Percentiles rank a stretch among this genome's conserved stretches.
These are phyloP conservation scores for Sinapis alba DNA, from an alignment of 441 rosid genomes.

Conservation along the genomic window DNA sequence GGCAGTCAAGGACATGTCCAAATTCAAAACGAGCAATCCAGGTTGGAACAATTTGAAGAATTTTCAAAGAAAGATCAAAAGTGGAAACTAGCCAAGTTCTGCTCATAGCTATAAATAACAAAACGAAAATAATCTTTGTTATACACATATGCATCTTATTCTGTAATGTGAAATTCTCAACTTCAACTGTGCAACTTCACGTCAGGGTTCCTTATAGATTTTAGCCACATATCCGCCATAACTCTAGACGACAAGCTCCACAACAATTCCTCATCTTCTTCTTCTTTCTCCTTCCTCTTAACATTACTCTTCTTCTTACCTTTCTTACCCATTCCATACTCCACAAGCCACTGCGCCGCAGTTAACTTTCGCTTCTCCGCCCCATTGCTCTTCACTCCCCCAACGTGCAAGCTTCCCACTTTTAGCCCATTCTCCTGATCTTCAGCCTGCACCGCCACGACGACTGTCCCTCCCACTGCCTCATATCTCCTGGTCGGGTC, in stretches of 20 bases:
- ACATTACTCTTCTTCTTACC: constrained; percentile 55
- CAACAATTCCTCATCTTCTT: constrained; percentile 44
- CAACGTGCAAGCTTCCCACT: constrained; percentile 67
- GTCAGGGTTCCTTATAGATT: constrained; percentile 88
- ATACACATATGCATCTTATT: constrained; percentile 23
- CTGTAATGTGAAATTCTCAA: constrained; percentile 4
- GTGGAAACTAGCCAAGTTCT: neutral
- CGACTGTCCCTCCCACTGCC: constrained; percentile 76
- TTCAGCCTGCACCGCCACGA: constrained; percentile 57
- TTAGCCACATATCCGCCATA: constrained; percentile 97
- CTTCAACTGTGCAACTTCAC: constrained; percentile 44
- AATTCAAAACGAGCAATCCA: neutral
- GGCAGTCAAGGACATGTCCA: neutral
- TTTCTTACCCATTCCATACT: constrained; percentile 66
- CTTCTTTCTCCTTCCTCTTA: constrained; percentile 39
- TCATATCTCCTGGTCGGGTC: constrained; percentile 90
- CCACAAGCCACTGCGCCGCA: constrained; percentile 87
- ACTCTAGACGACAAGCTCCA: constrained; percentile 94
- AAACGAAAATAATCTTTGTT: neutral
- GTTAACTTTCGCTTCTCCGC: constrained; percentile 76
- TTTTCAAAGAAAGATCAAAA: neutral
- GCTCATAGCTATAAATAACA: neutral
- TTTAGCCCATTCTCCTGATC: constrained; percentile 60
- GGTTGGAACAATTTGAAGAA: neutral
- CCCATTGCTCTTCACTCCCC: constrained; percentile 63